A percentile compares a stretch with the other conserved stretches of the same genome.
Conservation (phyloP, 2,329 filamentous ascomycete genomes). For the Ramularia endophylla region DNA sequence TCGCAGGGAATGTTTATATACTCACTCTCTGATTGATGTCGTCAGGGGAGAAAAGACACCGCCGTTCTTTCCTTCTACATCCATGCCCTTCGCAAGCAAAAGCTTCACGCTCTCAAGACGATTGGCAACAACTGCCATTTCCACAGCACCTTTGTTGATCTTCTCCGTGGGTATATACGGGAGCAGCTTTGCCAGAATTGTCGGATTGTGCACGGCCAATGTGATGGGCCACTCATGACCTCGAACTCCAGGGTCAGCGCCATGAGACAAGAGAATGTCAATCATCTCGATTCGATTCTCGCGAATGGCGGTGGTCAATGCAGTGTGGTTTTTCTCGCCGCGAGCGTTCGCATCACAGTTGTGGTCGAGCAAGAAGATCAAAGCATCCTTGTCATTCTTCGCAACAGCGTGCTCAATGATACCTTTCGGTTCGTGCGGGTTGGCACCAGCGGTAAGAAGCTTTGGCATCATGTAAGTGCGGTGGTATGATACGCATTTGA, state of each 20-base stretch:
- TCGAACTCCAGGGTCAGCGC: conserved; percentile 57
- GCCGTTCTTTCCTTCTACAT: conserved; percentile 65
- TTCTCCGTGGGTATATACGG: conserved; percentile 52
- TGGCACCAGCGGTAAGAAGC: conserved; percentile 55
- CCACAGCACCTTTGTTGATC: conserved; percentile 60
- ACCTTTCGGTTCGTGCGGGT: conserved; percentile 55
- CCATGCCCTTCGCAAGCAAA: conserved; percentile 58
- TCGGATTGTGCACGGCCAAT: conserved; percentile 59
- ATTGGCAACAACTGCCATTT: conserved; percentile 61
- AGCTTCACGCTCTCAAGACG: conserved; percentile 63
- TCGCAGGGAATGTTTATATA: too few relatives aligned
- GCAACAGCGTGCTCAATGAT: conserved; percentile 61
- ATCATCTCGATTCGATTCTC: conserved; percentile 56
- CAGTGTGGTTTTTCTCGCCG: conserved; percentile 48
- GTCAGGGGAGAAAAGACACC: conserved; percentile 67
- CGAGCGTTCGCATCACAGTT: conserved; percentile 57
- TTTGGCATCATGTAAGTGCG: conserved; percentile 55
- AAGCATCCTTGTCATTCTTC: conserved; percentile 55
- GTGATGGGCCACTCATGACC: conserved; percentile 66
- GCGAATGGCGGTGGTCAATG: conserved; percentile 60
- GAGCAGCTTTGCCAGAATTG: conserved; percentile 54
- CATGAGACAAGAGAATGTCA: conserved; percentile 51
- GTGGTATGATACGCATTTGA: conserved; percentile 63
- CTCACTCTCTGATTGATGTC: conserved; percentile 61
- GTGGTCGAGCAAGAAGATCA: conserved; percentile 56